Evolutionary conservation across 169 alveolate genomes (phyloP).

Genomic region (Pseudocohnilembus persalinus): DNA sequence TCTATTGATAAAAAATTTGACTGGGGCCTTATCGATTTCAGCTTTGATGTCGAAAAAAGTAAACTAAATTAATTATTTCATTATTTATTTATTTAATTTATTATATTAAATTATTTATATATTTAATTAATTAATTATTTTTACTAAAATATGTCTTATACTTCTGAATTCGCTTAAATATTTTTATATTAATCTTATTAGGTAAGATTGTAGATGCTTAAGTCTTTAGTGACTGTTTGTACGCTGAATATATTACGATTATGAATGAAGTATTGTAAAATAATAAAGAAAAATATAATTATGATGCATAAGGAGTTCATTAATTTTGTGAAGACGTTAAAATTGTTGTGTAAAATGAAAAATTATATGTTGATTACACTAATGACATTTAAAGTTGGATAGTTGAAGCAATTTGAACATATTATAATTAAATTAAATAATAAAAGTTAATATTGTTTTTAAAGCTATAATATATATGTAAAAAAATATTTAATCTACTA

Average conservation of each 20-base stretch:
- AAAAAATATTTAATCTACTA: neutral
- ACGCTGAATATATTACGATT: conserved; percentile 56
- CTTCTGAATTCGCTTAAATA: no score
- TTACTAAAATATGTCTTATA: no score
- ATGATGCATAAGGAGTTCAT: conserved; percentile 21
- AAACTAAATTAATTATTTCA: neutral
- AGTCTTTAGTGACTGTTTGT: conserved; percentile 72
- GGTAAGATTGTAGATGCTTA: conserved; percentile 43
- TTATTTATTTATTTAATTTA: no score
- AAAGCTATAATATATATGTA: no score
- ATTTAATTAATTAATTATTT: no score
- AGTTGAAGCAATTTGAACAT: conserved; percentile 21
- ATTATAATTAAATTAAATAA: no score
- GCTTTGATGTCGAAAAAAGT: conserved; percentile 66
- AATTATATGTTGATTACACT: conserved; percentile 2
- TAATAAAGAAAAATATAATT: conserved; percentile 14
- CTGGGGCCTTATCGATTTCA: conserved; percentile 79
- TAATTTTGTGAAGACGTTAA: conserved; percentile 7
- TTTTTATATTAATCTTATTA: neutral
- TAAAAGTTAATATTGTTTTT: no score
- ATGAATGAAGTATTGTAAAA: conserved; percentile 34
- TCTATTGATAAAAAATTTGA: conserved; percentile 71
- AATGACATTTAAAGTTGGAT: conserved; percentile 38
- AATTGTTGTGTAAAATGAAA: neutral
- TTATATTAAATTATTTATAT: no score